These are phyloP conservation scores for Strigomonas galati DNA, from an alignment of 208 protist genomes.

Conservation along the genomic window DNA sequence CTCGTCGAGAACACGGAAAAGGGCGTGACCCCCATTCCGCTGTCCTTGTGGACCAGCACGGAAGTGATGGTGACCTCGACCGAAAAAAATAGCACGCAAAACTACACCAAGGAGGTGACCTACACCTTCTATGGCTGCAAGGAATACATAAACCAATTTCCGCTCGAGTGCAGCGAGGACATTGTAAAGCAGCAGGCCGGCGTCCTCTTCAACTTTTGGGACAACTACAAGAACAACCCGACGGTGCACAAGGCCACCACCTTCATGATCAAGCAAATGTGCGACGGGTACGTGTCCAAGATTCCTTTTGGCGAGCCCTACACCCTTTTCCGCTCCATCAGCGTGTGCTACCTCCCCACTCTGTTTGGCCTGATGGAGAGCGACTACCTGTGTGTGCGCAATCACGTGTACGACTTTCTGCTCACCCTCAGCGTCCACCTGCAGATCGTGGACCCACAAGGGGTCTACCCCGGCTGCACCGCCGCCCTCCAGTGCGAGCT, in stretches of 20 bases:
- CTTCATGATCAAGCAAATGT: conserved; percentile 84
- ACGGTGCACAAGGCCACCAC: conserved; percentile 57
- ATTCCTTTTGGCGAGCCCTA: conserved; percentile 65
- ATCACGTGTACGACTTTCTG: conserved; percentile 87
- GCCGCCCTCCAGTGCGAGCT: conserved; percentile 78
- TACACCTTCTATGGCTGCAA: conserved; percentile 17
- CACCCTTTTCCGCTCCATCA: conserved; percentile 69
- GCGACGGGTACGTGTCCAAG: conserved; percentile 79
- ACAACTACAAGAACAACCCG: conserved; percentile 63
- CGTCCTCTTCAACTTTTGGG: conserved; percentile 67
- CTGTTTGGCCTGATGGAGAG: conserved; percentile 79
- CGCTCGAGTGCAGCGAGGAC: conserved; percentile 56
- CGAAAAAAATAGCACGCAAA: conserved; percentile 24
- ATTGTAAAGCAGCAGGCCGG: conserved; percentile 60
- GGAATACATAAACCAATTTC: conserved; percentile 75
- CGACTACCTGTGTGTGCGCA: conserved; percentile 84
- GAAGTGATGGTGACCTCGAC: conserved; percentile 2
- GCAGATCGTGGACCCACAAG: conserved; percentile 78
- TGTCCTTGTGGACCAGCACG: conserved; percentile 17
- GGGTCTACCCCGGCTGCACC: conserved; percentile 56
- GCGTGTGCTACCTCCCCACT: conserved; percentile 73
- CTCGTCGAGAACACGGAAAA: conserved; percentile 4
- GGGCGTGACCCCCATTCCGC: conserved; percentile 9
- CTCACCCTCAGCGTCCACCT: conserved; percentile 78
- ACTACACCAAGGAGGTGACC: conserved; percentile 22